phyloP scores from a whole-genome alignment of 805 yeast genomes.

The Soucietia sequanensis region DNA sequence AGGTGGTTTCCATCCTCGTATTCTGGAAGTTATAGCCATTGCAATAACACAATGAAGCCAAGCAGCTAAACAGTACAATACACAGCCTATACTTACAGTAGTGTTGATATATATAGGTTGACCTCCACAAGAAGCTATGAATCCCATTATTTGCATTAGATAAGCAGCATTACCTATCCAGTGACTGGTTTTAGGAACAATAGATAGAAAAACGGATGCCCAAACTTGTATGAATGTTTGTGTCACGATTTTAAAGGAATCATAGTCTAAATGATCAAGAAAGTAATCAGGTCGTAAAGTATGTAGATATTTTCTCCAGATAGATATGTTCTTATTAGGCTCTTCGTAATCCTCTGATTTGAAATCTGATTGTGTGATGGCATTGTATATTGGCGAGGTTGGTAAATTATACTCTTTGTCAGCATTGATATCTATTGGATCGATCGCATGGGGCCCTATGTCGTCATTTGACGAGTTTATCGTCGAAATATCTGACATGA shows the following conservation, averaged over 20 bases:
- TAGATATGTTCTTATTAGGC: too few species aligned
- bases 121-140: constrained; percentile 28
- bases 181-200: constrained; percentile 19
- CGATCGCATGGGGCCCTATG: too few species aligned
- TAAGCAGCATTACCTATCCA: constrained; percentile 32
- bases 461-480: too few species aligned
- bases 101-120: constrained; percentile 18
- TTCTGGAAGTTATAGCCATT: constrained; percentile 19
- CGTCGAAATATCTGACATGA: too few species aligned
- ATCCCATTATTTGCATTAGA: constrained; percentile 26
- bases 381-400: too few species aligned
- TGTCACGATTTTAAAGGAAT: constrained; percentile 21
- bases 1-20: constrained; percentile 24
- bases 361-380: too few species aligned
- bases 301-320: background rate
- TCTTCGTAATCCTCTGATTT: too few species aligned
- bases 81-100: constrained; percentile 12
- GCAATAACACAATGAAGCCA: constrained; percentile 25
- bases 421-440: too few species aligned
- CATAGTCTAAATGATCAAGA: constrained; percentile 22
- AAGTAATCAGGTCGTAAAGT: constrained; percentile 21
- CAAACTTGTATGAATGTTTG: constrained; percentile 29
- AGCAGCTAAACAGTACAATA: constrained; percentile 14
- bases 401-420: too few species aligned
- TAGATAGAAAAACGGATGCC: constrained; percentile 20